Conservation (phyloP, 345 rosid genomes). For the Garcia nutans region DNA sequence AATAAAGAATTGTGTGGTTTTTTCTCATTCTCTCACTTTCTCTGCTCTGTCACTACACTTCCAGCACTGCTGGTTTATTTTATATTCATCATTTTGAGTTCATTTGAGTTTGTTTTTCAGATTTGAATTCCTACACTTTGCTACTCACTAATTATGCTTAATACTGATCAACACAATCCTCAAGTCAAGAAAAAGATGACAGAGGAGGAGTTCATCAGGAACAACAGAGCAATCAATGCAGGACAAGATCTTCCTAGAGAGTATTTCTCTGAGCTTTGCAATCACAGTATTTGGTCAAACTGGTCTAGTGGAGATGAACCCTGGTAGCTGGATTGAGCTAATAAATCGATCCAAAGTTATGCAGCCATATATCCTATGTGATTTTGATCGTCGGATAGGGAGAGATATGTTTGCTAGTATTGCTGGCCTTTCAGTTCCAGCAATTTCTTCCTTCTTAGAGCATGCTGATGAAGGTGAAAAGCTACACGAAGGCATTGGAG, state of each 20-base stretch:
- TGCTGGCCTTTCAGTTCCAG: conserved; percentile 82
- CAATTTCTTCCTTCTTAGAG: conserved; percentile 82
- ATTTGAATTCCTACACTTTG: too few species aligned
- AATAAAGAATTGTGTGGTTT: too few species aligned
- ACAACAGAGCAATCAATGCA: conserved; percentile 78
- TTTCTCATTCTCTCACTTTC: too few species aligned
- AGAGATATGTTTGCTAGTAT: conserved; percentile 87
- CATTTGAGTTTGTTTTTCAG: too few species aligned
- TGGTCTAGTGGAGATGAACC: conserved; percentile 60
- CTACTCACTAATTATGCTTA: conserved; percentile 93
- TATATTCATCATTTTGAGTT: too few species aligned
- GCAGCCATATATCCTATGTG: conserved; percentile 48
- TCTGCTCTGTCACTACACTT: too few species aligned
- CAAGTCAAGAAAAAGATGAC: conserved; percentile 96
- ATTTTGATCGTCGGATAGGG: conserved; percentile 68
- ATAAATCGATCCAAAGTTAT: conserved; percentile 50
- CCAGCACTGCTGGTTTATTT: too few species aligned
- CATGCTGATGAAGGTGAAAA: conserved; percentile 85
- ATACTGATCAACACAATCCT: conserved; percentile 89
- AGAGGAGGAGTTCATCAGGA: conserved; percentile 87
- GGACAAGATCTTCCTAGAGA: conserved; percentile 92
- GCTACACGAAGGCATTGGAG: conserved; percentile 85
- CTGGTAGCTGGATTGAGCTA: conserved; percentile 75
- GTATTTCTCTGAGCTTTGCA: conserved; percentile 71
- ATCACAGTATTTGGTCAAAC: conserved; percentile 56